Conservation (phyloP, 2,329 filamentous ascomycete species). For the Drechslera avenae region DNA sequence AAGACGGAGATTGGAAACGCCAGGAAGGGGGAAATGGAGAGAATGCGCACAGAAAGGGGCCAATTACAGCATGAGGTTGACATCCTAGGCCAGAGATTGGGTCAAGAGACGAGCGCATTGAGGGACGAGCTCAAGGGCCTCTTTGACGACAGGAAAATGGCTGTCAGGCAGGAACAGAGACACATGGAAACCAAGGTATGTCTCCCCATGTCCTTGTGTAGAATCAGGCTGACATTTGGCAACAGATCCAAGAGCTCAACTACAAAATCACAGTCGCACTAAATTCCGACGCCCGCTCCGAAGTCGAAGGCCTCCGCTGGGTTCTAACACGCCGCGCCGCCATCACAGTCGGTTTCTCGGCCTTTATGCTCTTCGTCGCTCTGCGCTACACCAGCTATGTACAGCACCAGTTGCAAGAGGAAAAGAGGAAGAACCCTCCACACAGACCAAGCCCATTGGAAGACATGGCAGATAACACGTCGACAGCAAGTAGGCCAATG, state of each 20-base stretch:
- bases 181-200: constrained; percentile 76
- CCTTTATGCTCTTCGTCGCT: constrained; percentile 52
- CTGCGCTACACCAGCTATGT: constrained; percentile 50
- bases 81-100: constrained; percentile 81
- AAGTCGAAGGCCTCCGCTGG: constrained; percentile 92
- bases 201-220: not conserved
- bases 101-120: constrained; percentile 78
- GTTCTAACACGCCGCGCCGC: constrained; percentile 71
- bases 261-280: constrained; percentile 93
- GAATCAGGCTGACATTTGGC: not conserved
- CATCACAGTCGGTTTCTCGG: constrained; percentile 59
- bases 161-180: constrained; percentile 85
- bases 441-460: constrained; percentile 21
- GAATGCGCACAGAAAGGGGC: constrained; percentile 79
- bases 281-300: constrained; percentile 87
- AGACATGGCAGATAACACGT: constrained; percentile 1
- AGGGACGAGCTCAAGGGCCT: constrained; percentile 93
- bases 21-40: constrained; percentile 76
- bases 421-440: constrained; percentile 45
- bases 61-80: constrained; percentile 95
- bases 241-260: constrained; percentile 85
- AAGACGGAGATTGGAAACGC: constrained; percentile 83
- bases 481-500: constrained; percentile 1
- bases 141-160: constrained; percentile 96
- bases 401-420: constrained; percentile 47